Base-by-base conservation (phyloP, 805 yeast species). In the Sugiyamaella chiloensis region DNA sequence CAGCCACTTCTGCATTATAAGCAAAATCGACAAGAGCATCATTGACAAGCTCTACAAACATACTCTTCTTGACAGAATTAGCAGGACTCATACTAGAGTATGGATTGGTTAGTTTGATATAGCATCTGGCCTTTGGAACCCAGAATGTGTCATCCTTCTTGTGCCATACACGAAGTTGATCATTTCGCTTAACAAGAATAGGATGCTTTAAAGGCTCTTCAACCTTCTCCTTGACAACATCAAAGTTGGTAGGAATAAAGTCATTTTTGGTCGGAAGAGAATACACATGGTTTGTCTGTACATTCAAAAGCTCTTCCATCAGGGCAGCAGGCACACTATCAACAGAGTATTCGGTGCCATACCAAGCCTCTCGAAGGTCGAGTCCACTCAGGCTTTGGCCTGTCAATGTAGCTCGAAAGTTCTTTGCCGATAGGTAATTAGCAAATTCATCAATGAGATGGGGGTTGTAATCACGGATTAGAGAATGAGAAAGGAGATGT, bases 111-210 rank as follows among this genome's bases (percentile, higher is more conserved):
- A 91, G 73, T 34, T 77, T 71, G 45, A 87, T 62, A 32, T 78
- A 77, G 24, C 89, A 78, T 42, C 78, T 72, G 0, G 93, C 93
- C 67, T 90, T 86, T 42, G 98, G 99, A 14, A 87, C 85, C 72
- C 85, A 80, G 61, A 91, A 86, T 43, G 83, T 80, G 56, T 91
- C 96, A 68, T 91, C 96, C 57, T 84, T 84, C 63, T 91, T 91
- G 64, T 73, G 87, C 98, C 98, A 91, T 30, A 87, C 68, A 56
- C 81, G 82, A 31, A 73, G 65, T 41, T 72, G 72, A 11, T 74
- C 66, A 40, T 74, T 72, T 40, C 76, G 72, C 50, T 75, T 67
- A 47, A 93, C 67, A 34, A 88, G 69, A 30, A 70, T 70, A 1
- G 97, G 96, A 51, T 76, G 78, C 24, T 72, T 72, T 40, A 70